Base-by-base conservation (phyloP, 768 basidiomycete species). In the Tephrocybe sp. region DNA sequence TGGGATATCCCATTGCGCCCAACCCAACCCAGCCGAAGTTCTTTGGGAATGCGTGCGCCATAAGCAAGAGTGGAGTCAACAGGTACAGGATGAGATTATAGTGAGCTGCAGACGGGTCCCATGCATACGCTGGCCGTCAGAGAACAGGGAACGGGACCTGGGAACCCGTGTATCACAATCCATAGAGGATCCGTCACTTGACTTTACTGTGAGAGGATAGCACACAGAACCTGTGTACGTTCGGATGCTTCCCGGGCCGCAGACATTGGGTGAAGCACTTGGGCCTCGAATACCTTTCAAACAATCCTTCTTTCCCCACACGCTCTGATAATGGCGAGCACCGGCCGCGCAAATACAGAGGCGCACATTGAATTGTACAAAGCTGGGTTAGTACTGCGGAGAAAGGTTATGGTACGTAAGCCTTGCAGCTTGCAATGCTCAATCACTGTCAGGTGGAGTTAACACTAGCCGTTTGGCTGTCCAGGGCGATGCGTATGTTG, bases 1-100 rank as follows among this genome's bases (percentile, higher is more conserved):
- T 74, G 0, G 73, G 74, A 54, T 68, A 72, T 3, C 72, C 72
- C 73, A 76, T 75, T 1, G 72, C 72, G 9, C 73, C 73, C 5
- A 73, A 59, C 15, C 73, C 72, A 43, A 76, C 62, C 71, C 70
- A 74, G 51, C 72, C 73, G 45, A 65, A 65, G 21, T 44, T 43
- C 42, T 47, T 25, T 1, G 67, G 66, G 15, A 61, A 15, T n/a
- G 43, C 5, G 38, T 37, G 26, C 38, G 48, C 38, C 62, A 62
- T 63, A 18, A 12, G 28, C n/a, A 13, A 11, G 15, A 11, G 12
- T n/a, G n/a, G n/a, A n/a, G n/a, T n/a, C 28, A 31, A 16, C 16
- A 18, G 21, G 16, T n/a, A n/a, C n/a, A n/a, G n/a, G n/a, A n/a
- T n/a, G n/a, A n/a, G n/a, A n/a, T n/a, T n/a, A n/a, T n/a, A n/a